A percentile compares a stretch with the other conserved stretches of the same genome.
Conservation (phyloP, 2,329 filamentous ascomycete species). For the Claviceps arundinis region DNA sequence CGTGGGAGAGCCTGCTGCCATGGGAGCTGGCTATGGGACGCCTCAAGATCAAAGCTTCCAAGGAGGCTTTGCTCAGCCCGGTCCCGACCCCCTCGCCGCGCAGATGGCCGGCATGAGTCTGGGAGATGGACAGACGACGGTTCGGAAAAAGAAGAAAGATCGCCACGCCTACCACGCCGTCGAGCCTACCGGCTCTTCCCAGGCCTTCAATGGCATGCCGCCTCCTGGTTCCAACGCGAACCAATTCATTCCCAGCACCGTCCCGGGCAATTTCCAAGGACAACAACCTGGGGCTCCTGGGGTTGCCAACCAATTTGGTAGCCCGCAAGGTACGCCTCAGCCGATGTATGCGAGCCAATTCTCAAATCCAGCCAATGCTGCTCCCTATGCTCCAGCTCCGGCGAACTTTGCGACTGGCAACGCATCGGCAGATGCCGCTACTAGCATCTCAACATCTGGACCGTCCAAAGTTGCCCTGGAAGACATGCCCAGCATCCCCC, state of each 20-base stretch:
- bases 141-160: conserved; percentile 79
- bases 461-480: conserved; percentile 63
- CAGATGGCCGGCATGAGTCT: conserved; percentile 72
- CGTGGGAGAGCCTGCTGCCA: background rate
- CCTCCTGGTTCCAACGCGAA: conserved; percentile 36
- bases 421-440: conserved; percentile 15
- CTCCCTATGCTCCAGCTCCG: conserved; percentile 22
- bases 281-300: conserved; percentile 13
- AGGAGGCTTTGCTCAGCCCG: conserved; percentile 16
- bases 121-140: conserved; percentile 34
- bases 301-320: conserved; percentile 32
- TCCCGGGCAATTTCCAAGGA: conserved; percentile 14
- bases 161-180: conserved; percentile 84
- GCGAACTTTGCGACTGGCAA: conserved; percentile 13
- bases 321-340: conserved; percentile 29
- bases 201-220: conserved; percentile 57
- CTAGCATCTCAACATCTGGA: conserved; percentile 21
- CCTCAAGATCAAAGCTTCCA: conserved; percentile 18
- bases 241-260: conserved; percentile 24
- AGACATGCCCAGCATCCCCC: conserved; percentile 81
- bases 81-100: conserved; percentile 42
- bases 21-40: conserved; percentile 18
- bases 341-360: conserved; percentile 39
- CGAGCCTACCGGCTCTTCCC: conserved; percentile 55
- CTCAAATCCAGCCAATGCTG: conserved; percentile 38